Percentiles rank a stretch among this genome's conserved stretches.
Evolutionary conservation across 257 asterid genomes (phyloP).

Genomic region (Leonotis leonurus): DNA sequence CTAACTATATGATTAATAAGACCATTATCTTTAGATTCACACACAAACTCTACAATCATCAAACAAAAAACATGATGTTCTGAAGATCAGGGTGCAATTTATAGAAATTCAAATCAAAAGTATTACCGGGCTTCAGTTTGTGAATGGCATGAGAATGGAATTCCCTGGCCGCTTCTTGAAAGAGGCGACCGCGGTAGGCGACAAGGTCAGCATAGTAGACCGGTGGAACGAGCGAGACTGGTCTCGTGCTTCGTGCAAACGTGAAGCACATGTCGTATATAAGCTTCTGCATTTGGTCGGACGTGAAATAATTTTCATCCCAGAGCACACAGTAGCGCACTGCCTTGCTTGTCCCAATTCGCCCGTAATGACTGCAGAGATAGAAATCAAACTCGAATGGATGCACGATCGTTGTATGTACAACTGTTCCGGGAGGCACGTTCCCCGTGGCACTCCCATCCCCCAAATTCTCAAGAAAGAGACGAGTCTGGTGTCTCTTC

Average conservation of each 20-base stretch:
- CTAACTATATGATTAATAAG: too few relatives aligned
- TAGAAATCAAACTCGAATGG: constrained; percentile 65
- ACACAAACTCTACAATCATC: constrained; percentile 24
- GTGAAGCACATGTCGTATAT: constrained; percentile 59
- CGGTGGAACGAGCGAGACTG: constrained; percentile 67
- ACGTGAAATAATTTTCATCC: constrained; percentile 45
- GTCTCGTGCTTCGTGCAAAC: constrained; percentile 58
- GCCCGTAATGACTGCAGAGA: constrained; percentile 65
- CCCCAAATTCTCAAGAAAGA: constrained; percentile 26
- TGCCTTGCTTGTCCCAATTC: constrained; percentile 70
- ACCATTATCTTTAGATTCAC: constrained; percentile 14
- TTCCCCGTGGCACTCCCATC: constrained; percentile 32
- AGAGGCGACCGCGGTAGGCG: constrained; percentile 59
- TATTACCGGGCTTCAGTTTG: constrained; percentile 16
- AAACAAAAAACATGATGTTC: constrained; percentile 51
- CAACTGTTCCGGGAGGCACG: constrained; percentile 68
- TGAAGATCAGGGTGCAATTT: constrained; percentile 40
- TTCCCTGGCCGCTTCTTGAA: constrained; percentile 57
- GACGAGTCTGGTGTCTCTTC: constrained; percentile 62
- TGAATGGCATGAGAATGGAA: constrained; percentile 13
- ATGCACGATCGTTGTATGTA: constrained; percentile 54
- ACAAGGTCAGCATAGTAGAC: constrained; percentile 68
- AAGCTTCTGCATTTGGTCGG: constrained; percentile 44
- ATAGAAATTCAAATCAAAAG: constrained; percentile 33
- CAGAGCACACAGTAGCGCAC: constrained; percentile 43